These are phyloP conservation scores for Osmanthus fragrans DNA, from an alignment of 257 asterid genomes.

Conservation along the genomic window DNA sequence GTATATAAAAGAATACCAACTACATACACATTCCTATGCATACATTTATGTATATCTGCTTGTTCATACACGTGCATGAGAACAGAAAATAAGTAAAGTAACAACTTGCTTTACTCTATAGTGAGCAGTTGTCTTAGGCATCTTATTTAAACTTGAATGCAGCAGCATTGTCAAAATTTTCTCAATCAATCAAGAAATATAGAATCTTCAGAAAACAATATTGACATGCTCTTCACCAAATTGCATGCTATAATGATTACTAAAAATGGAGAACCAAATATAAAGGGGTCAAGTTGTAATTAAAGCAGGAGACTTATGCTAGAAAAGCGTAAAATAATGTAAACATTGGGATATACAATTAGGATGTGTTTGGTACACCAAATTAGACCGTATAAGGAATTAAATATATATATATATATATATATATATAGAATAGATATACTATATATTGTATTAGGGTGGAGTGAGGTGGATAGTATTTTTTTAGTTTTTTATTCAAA, in stretches of 20 bases:
- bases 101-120: conserved; percentile 10
- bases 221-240: conserved; percentile 8
- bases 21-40: conserved; percentile 17
- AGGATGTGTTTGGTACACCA: neutral
- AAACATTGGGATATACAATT: neutral
- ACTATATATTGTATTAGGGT: neutral
- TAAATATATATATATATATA: too few species aligned
- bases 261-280: too few species aligned
- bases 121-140: conserved; percentile 1
- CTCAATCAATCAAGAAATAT: neutral
- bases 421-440: too few species aligned
- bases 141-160: conserved; percentile 1
- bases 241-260: too few species aligned
- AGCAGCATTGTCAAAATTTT: conserved; percentile 17
- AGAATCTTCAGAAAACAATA: conserved; percentile 7
- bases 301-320: too few species aligned
- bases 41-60: neutral
- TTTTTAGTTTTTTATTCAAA: neutral
- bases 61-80: conserved; percentile 7
- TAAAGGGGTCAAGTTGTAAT: too few species aligned
- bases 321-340: neutral
- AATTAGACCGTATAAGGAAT: neutral
- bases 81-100: conserved; percentile 8
- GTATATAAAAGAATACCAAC: conserved; percentile 10
- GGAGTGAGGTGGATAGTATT: neutral